These are phyloP conservation scores for Populus nigra DNA, from an alignment of 345 rosid genomes.

Conservation along the genomic window DNA sequence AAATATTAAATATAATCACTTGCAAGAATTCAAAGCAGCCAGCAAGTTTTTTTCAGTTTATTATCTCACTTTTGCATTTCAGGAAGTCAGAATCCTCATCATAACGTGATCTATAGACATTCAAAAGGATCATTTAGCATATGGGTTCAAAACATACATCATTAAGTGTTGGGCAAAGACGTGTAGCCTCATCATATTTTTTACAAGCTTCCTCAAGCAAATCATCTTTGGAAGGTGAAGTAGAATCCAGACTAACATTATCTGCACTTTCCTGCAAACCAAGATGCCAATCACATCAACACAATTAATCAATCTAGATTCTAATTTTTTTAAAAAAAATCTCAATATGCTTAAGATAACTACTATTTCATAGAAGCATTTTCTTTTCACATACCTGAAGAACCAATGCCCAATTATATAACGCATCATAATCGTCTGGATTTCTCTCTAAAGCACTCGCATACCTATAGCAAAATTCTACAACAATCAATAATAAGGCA, in stretches of 20 bases:
- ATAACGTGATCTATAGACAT: constrained; percentile 6
- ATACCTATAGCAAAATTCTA: constrained; percentile 54
- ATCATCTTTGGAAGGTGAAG: constrained; percentile 93
- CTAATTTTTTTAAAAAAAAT: too few species aligned
- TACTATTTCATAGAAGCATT: neutral
- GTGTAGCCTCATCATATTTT: constrained; percentile 92
- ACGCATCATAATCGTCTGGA: constrained; percentile 93
- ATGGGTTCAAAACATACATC: constrained; percentile 59
- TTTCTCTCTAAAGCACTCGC: constrained; percentile 84
- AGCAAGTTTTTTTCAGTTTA: neutral
- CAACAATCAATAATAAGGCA: constrained; percentile 4
- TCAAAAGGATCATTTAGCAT: constrained; percentile 6
- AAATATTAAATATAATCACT: neutral
- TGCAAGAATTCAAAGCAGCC: neutral
- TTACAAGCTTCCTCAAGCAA: constrained; percentile 97
- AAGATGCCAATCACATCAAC: constrained; percentile 13
- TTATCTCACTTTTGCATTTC: constrained; percentile 4
- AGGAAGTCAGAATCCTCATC: constrained; percentile 1
- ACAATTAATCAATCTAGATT: neutral
- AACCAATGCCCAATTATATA: constrained; percentile 98
- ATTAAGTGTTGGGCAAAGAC: constrained; percentile 84
- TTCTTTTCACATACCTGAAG: constrained; percentile 61
- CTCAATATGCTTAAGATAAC: neutral
- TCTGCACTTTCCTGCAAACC: constrained; percentile 92
- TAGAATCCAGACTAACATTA: constrained; percentile 81